Evolutionary conservation across 345 rosid genomes (phyloP).

Genomic region (Laguncularia racemosa): DNA sequence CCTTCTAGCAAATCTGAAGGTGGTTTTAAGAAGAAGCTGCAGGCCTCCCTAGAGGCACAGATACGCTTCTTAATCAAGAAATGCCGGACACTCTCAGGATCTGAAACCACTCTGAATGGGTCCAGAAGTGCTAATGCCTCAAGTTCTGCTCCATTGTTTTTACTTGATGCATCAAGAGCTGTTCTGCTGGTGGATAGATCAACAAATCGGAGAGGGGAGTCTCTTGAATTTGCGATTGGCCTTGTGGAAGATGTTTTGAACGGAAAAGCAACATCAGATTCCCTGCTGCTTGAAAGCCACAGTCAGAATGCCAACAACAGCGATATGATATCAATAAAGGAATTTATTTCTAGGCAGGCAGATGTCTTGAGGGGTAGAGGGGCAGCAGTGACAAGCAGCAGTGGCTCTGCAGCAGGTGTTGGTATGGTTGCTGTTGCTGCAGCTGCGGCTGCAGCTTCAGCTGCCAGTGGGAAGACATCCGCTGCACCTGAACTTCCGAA

Average conservation of each 20-base stretch:
- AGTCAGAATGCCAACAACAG: slow-evolving; percentile 49
- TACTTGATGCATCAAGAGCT: slow-evolving; percentile 70
- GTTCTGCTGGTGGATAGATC: slow-evolving; percentile 56
- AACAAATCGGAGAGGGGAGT: slow-evolving; percentile 38
- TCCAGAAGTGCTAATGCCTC: slow-evolving; percentile 54
- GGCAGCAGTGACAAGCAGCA: slow-evolving; percentile 37
- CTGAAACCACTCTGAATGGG: slow-evolving; percentile 46
- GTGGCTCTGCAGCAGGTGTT: slow-evolving; percentile 53
- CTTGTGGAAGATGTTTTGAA: slow-evolving; percentile 74
- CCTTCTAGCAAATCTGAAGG: slow-evolving; percentile 68
- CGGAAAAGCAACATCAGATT: slow-evolving; percentile 62
- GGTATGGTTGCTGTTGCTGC: slow-evolving; percentile 91
- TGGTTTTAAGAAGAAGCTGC: slow-evolving; percentile 62
- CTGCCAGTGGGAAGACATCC: slow-evolving; percentile 50
- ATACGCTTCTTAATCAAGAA: slow-evolving; percentile 73
- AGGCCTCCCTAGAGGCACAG: slow-evolving; percentile 74
- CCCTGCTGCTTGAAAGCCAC: slow-evolving; percentile 67
- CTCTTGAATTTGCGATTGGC: slow-evolving; percentile 57
- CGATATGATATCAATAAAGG: slow-evolving; percentile 57
- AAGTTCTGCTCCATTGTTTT: slow-evolving; percentile 60
- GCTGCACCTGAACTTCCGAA: slow-evolving; percentile 57
- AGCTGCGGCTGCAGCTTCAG: slow-evolving; percentile 84
- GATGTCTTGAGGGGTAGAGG: slow-evolving; percentile 82
- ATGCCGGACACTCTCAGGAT: slow-evolving; percentile 55
- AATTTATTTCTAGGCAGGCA: slow-evolving; percentile 59